Base-by-base conservation (phyloP, 139 green algal species). In the Eudorina sp. region DNA sequence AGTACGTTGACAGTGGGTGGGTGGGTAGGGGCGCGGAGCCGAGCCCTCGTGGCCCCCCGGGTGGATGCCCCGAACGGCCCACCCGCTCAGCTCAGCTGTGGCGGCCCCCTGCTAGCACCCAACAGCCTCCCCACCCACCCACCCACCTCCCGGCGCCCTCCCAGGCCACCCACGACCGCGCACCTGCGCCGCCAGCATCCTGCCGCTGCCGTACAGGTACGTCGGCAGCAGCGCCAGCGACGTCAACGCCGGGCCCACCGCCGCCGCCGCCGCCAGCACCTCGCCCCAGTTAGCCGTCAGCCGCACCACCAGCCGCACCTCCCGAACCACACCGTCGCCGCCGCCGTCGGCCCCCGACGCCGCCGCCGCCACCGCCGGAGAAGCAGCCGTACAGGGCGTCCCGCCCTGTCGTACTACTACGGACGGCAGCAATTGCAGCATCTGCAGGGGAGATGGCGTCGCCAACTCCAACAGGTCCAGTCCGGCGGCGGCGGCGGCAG, bases 131-230 rank as follows among this genome's bases (percentile, higher is more conserved):
- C n/a, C n/a, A n/a, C n/a, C n/a, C n/a, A n/a, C n/a, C n/a, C n/a
- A n/a, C n/a, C n/a, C n/a, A n/a, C n/a, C n/a, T n/a, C n/a, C n/a
- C n/a, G n/a, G n/a, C n/a, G n/a, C n/a, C n/a, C n/a, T n/a, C n/a
- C n/a, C n/a, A n/a, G n/a, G n/a, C n/a, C n/a, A n/a, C n/a, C n/a
- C n/a, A n/a, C n/a, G n/a, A n/a, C 21, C 31, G n/a, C 74, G 0
- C 77, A 85, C 80, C 80, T 77, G 31, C 41, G 38, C 38, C 3
- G n/a, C 9, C 41, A 86, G 46, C 80, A 86, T 86, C 55, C 60
- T 86, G 8, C 43, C 60, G 80, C 60, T 86, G 80, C 60, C 58
- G 60, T 77, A 86, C 80, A 86, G 29, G 80, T 62, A 86, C 36
- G 80, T 86, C 16, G 80, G 80, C 38, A 77, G 60, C 43, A 86